Conservation (phyloP, 2,329 filamentous ascomycete species). For the Colletotrichum incanum region DNA sequence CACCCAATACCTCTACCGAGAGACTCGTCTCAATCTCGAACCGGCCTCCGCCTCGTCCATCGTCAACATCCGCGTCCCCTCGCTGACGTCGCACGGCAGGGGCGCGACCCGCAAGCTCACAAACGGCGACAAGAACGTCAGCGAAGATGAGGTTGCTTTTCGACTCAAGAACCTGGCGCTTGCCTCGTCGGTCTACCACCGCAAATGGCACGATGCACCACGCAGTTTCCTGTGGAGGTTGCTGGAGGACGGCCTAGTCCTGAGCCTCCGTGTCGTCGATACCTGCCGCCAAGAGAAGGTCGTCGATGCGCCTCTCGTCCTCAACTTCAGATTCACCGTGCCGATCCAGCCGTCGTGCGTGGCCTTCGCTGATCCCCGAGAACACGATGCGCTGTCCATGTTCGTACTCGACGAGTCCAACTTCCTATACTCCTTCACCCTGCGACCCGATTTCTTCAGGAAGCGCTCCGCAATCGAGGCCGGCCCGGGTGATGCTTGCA, state of each 20-base stretch:
- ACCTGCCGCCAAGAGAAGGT: constrained; percentile 78
- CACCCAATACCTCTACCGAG: constrained; percentile 83
- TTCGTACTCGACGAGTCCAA: constrained; percentile 86
- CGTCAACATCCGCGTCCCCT: constrained; percentile 79
- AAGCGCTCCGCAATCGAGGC: constrained; percentile 79
- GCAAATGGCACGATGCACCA: constrained; percentile 81
- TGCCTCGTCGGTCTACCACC: constrained; percentile 88
- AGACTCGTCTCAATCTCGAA: constrained; percentile 88
- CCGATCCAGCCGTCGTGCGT: constrained; percentile 84
- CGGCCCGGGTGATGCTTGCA: constrained; percentile 83
- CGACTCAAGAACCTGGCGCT: constrained; percentile 81
- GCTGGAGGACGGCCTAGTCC: constrained; percentile 81
- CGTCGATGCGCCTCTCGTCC: constrained; percentile 79
- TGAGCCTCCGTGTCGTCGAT: constrained; percentile 89
- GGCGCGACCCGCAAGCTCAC: constrained; percentile 55
- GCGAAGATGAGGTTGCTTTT: constrained; percentile 82
- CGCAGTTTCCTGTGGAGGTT: constrained; percentile 94
- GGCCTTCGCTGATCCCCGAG: constrained; percentile 84
- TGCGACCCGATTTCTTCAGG: constrained; percentile 87
- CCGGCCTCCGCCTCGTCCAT: constrained; percentile 78
- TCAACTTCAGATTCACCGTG: constrained; percentile 84
- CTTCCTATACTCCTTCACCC: constrained; percentile 86
- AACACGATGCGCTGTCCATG: constrained; percentile 83
- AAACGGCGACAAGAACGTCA: constrained; percentile 51
- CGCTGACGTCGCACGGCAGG: constrained; percentile 63